Evolutionary conservation across 495 filamentous ascomycete genomes (phyloP), one percentile per base, ranked within the genome.

Genomic region (Bombardia bombarda): DNA sequence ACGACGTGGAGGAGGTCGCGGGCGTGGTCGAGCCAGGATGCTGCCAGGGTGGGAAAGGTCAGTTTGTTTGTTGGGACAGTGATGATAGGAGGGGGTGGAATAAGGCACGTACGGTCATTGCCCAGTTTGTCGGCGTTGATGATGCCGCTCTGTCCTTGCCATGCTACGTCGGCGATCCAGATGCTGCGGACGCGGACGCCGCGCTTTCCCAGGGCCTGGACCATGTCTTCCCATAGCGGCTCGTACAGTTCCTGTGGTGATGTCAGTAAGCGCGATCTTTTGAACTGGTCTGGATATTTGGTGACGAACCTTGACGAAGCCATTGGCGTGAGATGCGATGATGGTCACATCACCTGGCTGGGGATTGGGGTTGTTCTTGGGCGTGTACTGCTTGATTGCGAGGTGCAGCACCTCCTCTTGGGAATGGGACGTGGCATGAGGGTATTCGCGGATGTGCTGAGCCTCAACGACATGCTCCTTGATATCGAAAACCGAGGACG

Each of bases 1-100:
- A 92, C 73, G 56, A 95, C 73, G 51, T 87, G 78, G n/a, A 93
- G 73, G 9, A 96, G 74, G 63, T 98, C 92, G 36, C 92, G 77
- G 14, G 86, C 63, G 61, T 94, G 80, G 64, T 98, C 92, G 38
- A 78, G 71, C 92, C 92, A 98, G 50, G 70, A 78, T 7, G 86
- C 81, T 85, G 65, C 70, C 21, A 39, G 21, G 6, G 23, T 20
- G 32, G 32, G 19, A 17, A 38, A 17, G n/a, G 54, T 43, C 43
- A 32, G 32, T 44, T 33, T 36, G 18, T 22, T 18, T 20, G 12
- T 18, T 40, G 8, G 18, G 7, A 4, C 2, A 40, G 17, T 3
- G 1, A 40, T 12, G 36, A 32, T 32, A 7, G 28, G 20, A 14
- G 48, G n/a, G 9, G 26, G 41, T 18, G 2, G 30, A 16, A 25